Conservation (phyloP, 1,284 basidiomycete species). For the Amylostereum areolatum region DNA sequence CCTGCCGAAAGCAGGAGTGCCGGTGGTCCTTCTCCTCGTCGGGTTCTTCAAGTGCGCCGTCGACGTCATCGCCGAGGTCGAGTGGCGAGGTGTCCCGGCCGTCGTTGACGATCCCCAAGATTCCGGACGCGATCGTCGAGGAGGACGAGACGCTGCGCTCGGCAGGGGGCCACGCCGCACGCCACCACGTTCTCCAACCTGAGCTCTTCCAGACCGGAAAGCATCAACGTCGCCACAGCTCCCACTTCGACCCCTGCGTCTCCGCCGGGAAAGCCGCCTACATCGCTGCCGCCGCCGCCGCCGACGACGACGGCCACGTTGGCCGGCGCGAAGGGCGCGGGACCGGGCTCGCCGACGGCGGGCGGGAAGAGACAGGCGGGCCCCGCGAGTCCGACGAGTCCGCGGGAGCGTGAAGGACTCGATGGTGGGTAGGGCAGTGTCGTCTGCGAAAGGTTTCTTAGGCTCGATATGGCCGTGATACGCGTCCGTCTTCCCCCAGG, state of each 20-base stretch:
- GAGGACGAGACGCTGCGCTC: constrained; percentile 1
- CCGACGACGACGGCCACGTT: not conserved
- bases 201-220: not conserved
- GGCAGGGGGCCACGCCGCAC: not conserved
- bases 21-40: not conserved
- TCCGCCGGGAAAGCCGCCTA: not conserved
- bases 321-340: not conserved
- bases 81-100: not conserved
- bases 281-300: not conserved
- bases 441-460: not conserved
- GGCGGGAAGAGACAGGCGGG: too few relatives aligned
- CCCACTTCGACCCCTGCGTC: not conserved
- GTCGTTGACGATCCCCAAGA: not conserved
- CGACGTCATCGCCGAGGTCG: not conserved
- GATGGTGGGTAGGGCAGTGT: not conserved
- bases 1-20: not conserved
- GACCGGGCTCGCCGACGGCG: not conserved
- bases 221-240: not conserved
- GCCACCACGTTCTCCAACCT: not conserved
- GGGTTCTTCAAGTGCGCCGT: not conserved
- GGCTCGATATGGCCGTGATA: not conserved
- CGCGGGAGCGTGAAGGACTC: not conserved
- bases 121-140: not conserved
- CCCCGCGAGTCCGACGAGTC: not conserved
- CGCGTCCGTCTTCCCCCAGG: not conserved